These are phyloP conservation scores for Schizopora paradoxa DNA, from an alignment of 1,284 basidiomycete species.

Conservation along the genomic window DNA sequence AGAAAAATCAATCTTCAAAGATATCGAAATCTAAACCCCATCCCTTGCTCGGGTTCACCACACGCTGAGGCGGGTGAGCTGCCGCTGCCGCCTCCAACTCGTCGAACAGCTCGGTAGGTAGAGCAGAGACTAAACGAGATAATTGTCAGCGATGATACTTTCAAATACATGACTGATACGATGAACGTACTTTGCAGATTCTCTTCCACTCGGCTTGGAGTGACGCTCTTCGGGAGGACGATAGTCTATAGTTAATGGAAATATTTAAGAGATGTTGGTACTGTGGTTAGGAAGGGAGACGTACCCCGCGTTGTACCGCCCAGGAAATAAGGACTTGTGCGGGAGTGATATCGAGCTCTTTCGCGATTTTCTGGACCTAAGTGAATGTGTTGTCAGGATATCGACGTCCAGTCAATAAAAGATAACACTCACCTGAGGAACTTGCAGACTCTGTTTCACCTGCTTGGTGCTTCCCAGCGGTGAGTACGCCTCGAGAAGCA, in stretches of 20 bases:
- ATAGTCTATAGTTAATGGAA: slow-evolving; percentile 39
- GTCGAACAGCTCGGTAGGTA: slow-evolving; percentile 51
- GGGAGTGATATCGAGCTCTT: slow-evolving; percentile 63
- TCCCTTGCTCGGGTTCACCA: slow-evolving; percentile 52
- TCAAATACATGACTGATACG: neutral
- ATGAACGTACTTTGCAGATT: slow-evolving; percentile 54
- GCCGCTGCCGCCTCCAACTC: slow-evolving; percentile 55
- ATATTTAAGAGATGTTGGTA: neutral
- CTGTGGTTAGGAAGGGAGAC: slow-evolving; percentile 22
- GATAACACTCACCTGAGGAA: slow-evolving; percentile 45
- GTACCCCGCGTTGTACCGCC: slow-evolving; percentile 73
- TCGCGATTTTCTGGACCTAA: slow-evolving; percentile 53
- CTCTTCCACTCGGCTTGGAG: slow-evolving; percentile 60
- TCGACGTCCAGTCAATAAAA: slow-evolving; percentile 9
- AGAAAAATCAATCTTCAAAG: slow-evolving; percentile 39
- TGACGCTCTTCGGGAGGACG: slow-evolving; percentile 78
- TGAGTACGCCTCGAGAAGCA: slow-evolving; percentile 76
- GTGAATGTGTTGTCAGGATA: neutral
- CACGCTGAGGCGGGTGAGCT: slow-evolving; percentile 47
- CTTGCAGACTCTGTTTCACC: slow-evolving; percentile 47
- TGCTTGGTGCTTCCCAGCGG: slow-evolving; percentile 65
- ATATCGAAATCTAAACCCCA: slow-evolving; percentile 63
- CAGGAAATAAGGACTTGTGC: slow-evolving; percentile 79
- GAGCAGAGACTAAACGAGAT: slow-evolving; percentile 38
- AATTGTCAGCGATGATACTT: neutral